Conservation (phyloP, 257 asterid species). For the Buddleja alternifolia region DNA sequence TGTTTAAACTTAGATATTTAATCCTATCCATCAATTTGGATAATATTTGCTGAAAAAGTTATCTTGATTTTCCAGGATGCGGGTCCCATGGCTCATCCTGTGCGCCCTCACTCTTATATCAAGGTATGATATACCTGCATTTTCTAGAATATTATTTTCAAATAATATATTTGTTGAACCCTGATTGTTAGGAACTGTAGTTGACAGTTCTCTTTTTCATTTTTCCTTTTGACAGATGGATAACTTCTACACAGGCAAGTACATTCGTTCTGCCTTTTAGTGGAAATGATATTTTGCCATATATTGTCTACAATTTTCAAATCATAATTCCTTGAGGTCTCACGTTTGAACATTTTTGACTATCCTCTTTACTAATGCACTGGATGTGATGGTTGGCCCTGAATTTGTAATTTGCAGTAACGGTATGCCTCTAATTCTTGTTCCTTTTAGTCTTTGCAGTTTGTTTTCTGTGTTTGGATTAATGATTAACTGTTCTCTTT, state of each 20-base stretch:
- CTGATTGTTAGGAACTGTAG: slow-evolving; percentile 6
- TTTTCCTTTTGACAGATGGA: slow-evolving; percentile 68
- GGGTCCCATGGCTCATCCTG: slow-evolving; percentile 94
- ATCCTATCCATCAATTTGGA: background rate
- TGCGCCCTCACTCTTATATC: slow-evolving; percentile 80
- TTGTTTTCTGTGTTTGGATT: slow-evolving; percentile 7
- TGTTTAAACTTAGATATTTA: background rate
- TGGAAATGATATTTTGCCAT: background rate
- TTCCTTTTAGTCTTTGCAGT: slow-evolving; percentile 22
- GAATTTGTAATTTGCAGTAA: slow-evolving; percentile 55
- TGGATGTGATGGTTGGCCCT: slow-evolving; percentile 43
- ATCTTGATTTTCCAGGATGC: slow-evolving; percentile 64
- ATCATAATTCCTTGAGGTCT: slow-evolving; percentile 16
- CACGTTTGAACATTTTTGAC: slow-evolving; percentile 31
- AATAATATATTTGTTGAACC: slow-evolving; percentile 1
- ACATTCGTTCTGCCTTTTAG: slow-evolving; percentile 13
- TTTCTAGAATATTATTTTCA: background rate
- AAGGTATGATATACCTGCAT: slow-evolving; percentile 49
- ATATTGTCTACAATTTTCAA: slow-evolving; percentile 16
- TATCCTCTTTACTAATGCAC: slow-evolving; percentile 27
- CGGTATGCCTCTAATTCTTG: slow-evolving; percentile 48
- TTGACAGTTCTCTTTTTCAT: slow-evolving; percentile 26
- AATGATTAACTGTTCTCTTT: slow-evolving; percentile 33
- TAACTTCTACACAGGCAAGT: slow-evolving; percentile 86
- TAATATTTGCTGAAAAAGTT: background rate